Evolutionary conservation across 768 basidiomycete species (phyloP), one percentile per base, ranked within the genome.

Genomic region (Pleurotus giganteus): DNA sequence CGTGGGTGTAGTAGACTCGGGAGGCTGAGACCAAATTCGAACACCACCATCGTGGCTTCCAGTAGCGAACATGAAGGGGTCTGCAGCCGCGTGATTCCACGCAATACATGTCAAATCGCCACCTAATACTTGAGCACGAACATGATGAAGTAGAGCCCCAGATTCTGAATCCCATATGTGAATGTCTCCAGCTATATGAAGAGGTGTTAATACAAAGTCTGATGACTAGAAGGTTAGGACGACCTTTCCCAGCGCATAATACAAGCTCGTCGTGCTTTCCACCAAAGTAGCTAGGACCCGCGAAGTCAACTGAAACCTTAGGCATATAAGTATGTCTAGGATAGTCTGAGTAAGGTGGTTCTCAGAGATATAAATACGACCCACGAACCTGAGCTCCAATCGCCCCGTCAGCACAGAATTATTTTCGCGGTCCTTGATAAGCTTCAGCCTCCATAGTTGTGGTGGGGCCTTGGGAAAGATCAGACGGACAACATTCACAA

Each of bases 81-180:
- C 77, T 0, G 78, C 82, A 4, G 79, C 77, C 2, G 79, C 79
- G 55, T 80, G 81, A 63, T 89, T 92, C 89, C 90, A 92, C 12
- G 88, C 87, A 36, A 91, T 80, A 57, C 87, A 88, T 7, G 91
- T 91, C 56, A 92, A 64, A 63, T 91, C 89, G 23, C 86, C 86
- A 3, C 82, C 79, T 27, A 80, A 77, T 12, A 72, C 73, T 63
- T 84, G 85, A 26, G 83, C 78, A 12, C 79, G 82, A 60, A 93
- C 77, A 58, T 84, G 79, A 58, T 90, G 89, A 2, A 93, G 73
- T 1, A 90, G 71, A 6, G 82, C 77, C 4, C 81, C 91, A 9
- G 86, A 87, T 69, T 91, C 89, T 56, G 84, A 82, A 62, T 93
- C 91, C 91, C 91, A 93, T 11, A 92, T 88, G 63, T 89, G 86